A percentile compares a stretch with the other conserved stretches of the same genome.
phyloP scores from a whole-genome alignment of 2,329 filamentous ascomycete genomes.

The Annulohypoxylon truncatum region DNA sequence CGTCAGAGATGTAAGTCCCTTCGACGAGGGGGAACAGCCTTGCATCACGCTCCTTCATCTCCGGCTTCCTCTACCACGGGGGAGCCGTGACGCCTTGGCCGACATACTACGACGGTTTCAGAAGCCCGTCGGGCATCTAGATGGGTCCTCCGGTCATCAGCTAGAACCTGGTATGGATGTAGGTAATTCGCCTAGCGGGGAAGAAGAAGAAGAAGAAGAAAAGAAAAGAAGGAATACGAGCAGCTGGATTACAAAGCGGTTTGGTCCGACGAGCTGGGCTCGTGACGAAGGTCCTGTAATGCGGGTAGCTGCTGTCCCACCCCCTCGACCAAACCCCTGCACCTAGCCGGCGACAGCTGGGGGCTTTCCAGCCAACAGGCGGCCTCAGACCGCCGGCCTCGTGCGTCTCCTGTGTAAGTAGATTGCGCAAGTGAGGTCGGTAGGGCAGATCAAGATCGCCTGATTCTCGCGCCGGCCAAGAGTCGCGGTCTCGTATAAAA shows the following conservation, averaged over 20 bases:
- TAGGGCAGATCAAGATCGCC: constrained; percentile 18
- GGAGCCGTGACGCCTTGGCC: neutral
- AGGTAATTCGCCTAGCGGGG: neutral
- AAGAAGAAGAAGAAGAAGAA: too few relatives aligned
- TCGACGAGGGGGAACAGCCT: neutral
- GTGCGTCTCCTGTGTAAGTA: constrained; percentile 17
- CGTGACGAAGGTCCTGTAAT: neutral
- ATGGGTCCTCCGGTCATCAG: neutral
- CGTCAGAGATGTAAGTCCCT: neutral
- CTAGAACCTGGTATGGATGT: neutral
- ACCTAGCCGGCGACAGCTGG: constrained; percentile 35
- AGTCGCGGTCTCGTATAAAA: constrained; percentile 2
- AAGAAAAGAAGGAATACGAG: neutral
- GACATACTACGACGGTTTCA: constrained; percentile 7
- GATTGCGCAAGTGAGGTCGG: constrained; percentile 8
- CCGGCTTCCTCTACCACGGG: neutral
- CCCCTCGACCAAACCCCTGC: constrained; percentile 11
- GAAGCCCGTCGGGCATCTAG: constrained; percentile 1
- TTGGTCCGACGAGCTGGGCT: constrained; percentile 10
- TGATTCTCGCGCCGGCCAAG: constrained; percentile 14
- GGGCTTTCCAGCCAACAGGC: constrained; percentile 10
- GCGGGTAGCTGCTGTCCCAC: constrained; percentile 3
- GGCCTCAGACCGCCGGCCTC: constrained; percentile 9
- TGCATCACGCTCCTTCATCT: neutral
- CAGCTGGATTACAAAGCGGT: neutral